Conservation (phyloP, 345 rosid species). For the Populus deltoides region DNA sequence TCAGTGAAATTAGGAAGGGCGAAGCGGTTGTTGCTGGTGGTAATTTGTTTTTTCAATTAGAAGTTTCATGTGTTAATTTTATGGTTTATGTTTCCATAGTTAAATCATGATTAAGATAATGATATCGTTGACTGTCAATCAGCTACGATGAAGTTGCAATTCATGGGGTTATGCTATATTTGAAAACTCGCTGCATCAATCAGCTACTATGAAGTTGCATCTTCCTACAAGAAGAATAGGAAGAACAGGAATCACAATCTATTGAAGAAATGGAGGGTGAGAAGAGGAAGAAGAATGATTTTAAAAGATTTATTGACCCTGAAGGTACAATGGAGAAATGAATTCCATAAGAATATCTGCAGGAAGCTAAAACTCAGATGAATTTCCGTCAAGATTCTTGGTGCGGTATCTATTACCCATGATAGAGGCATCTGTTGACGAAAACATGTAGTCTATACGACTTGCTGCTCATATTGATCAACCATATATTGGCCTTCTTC, state of each 20-base stretch:
- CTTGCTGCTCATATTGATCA: neutral
- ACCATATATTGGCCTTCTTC: neutral
- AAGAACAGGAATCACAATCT: neutral
- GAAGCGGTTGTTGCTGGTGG: conserved; percentile 40
- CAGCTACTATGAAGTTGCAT: too few relatives aligned
- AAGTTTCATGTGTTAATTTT: neutral
- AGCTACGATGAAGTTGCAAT: neutral
- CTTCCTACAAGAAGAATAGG: too few relatives aligned
- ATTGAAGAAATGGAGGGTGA: neutral
- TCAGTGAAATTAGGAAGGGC: conserved; percentile 73
- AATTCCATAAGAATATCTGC: neutral
- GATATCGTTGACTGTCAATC: neutral
- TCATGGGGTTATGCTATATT: neutral
- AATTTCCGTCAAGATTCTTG: neutral
- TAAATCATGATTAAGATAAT: neutral
- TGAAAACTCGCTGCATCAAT: neutral
- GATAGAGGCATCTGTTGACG: neutral
- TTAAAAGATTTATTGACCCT: neutral
- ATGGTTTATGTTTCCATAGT: neutral
- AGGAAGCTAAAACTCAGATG: neutral
- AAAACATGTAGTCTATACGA: neutral
- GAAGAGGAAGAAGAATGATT: neutral
- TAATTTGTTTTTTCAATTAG: neutral
- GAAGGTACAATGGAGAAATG: neutral
- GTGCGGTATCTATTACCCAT: neutral